Conservation (phyloP, 345 rosid species). For the Linum tenue region DNA sequence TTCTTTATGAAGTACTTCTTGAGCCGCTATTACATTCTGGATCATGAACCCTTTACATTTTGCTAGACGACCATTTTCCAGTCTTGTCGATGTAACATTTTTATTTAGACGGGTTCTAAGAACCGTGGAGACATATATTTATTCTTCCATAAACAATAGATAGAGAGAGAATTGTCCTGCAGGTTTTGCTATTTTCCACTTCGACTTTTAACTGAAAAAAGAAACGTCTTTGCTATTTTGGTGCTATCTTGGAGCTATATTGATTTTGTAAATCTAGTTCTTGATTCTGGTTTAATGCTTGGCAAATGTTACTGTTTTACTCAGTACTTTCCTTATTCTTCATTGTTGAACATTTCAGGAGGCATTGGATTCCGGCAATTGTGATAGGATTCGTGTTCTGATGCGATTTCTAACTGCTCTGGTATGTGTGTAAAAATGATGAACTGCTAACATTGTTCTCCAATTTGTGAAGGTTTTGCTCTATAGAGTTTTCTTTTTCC, state of each 20-base stretch:
- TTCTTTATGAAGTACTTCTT: no score
- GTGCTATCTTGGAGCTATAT: not conserved
- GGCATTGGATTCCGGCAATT: constrained; percentile 59
- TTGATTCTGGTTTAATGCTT: not conserved
- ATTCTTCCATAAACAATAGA: not conserved
- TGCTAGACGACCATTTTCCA: not conserved
- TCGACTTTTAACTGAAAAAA: no score
- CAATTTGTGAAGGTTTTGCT: not conserved
- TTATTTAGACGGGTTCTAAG: not conserved
- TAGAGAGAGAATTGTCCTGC: not conserved
- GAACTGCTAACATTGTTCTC: not conserved
- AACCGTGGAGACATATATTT: not conserved
- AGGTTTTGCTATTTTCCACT: no score
- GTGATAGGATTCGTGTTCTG: constrained; percentile 70
- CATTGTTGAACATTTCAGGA: constrained; percentile 36
- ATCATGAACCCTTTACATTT: no score
- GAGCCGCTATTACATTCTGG: no score
- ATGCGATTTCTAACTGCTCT: constrained; percentile 75
- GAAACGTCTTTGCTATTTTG: not conserved
- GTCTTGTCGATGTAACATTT: no score
- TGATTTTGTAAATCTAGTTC: not conserved
- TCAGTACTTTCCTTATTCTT: not conserved
- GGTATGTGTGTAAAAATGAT: constrained; percentile 32
- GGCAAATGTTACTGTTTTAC: not conserved
- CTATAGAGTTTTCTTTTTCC: not conserved